Evolutionary conservation across 139 green algal species (phyloP), one percentile per base, ranked within the genome.

Genomic region (Asterochloris sp.): DNA sequence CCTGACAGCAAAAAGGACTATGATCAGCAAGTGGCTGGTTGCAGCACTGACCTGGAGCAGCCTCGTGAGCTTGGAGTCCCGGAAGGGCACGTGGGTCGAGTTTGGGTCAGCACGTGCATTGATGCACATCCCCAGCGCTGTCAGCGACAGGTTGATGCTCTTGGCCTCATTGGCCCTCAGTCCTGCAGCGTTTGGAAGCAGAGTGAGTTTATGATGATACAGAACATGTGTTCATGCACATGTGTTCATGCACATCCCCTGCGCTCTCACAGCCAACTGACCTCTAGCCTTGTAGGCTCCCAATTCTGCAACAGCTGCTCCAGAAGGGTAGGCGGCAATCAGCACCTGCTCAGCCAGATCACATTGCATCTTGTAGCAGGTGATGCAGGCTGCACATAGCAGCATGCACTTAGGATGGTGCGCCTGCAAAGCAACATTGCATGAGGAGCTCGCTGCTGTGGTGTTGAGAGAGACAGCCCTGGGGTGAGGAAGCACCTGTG

Each of bases 41-140:
- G 24, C 27, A 27, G 78, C 47, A 54, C 27, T 54, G 11, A 91
- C 91, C 89, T 95, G 90, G 14, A 96, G 87, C 26, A 96, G 87
- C 13, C 91, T 84, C 0, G 93, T 96, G 78, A 97, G 89, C 86
- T 97, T 97, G 82, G 91, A 95, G 88, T 97, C 91, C 9, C 94
- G 78, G 83, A 94, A 96, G n/a, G 91, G 91, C 38, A 94, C 89
- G 79, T 95, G 90, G 11, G 83, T 83, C 13, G 87, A 82, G 62
- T 81, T 88, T 64, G 82, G 78, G 64, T 89, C 83, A 54, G 90
- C 88, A 0, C 90, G 82, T 8, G 88, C 88, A 15, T 87, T 91
- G 85, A 95, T 94, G 86, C 91, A 95, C 85, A 90, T 89, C 73
- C 89, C 85, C 78, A 95, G 88, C 29, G 88, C 91, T 15, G 92